These are phyloP conservation scores for Zygotorulaspora mrakii DNA, from an alignment of 1,139 yeast genomes.

Conservation along the genomic window DNA sequence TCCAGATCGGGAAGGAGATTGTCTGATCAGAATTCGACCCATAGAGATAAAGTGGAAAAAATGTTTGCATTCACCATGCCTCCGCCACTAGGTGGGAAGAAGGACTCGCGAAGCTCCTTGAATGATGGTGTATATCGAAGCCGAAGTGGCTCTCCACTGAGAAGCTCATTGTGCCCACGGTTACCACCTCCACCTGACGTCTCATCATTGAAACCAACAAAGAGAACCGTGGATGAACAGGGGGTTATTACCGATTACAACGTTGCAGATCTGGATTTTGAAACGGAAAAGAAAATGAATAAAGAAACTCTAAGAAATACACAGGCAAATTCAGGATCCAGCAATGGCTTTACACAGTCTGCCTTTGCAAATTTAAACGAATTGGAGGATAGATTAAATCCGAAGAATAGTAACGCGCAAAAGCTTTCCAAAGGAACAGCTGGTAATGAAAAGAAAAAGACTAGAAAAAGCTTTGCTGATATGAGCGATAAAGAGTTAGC, in stretches of 20 bases:
- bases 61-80: slow-evolving; percentile 5
- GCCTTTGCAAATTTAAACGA: slow-evolving; percentile 36
- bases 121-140: slow-evolving; percentile 7
- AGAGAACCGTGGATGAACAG: slow-evolving; percentile 17
- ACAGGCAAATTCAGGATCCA: slow-evolving; percentile 33
- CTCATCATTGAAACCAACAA: slow-evolving; percentile 31
- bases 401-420: not conserved
- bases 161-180: slow-evolving; percentile 14
- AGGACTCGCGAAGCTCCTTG: slow-evolving; percentile 2
- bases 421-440: not conserved
- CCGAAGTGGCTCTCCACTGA: slow-evolving; percentile 12
- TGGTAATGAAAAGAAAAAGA: slow-evolving; percentile 5
- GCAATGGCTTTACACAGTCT: slow-evolving; percentile 31
- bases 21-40: not conserved
- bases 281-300: slow-evolving; percentile 21
- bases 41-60: slow-evolving; percentile 3
- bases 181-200: slow-evolving; percentile 39
- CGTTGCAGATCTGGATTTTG: slow-evolving; percentile 22
- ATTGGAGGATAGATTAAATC: slow-evolving; percentile 31
- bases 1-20: slow-evolving; percentile 6
- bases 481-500: slow-evolving; percentile 64
- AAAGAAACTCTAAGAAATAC: slow-evolving; percentile 30
- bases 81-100: slow-evolving; percentile 3
- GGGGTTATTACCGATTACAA: slow-evolving; percentile 24
- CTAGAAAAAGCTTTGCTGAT: slow-evolving; percentile 48